These are phyloP conservation scores for Naganishia antarctica DNA, from an alignment of 768 basidiomycete species.

Conservation along the genomic window DNA sequence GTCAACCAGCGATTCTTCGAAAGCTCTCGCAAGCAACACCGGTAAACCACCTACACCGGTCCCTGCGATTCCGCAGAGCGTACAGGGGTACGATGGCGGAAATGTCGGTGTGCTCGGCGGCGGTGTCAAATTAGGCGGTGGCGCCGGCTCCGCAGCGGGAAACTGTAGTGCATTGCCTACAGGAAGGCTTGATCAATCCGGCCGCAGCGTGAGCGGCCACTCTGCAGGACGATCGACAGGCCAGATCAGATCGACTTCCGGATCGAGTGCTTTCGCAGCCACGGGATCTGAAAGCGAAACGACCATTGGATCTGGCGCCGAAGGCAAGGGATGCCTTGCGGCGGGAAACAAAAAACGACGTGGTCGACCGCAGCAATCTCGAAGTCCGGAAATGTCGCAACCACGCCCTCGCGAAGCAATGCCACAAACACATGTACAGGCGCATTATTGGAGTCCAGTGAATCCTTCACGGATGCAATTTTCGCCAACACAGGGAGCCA, in stretches of 20 bases:
- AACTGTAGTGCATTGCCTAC: neutral
- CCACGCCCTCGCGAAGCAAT: neutral
- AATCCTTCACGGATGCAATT: conserved; percentile 6
- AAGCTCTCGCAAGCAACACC: conserved; percentile 22
- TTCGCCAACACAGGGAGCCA: neutral
- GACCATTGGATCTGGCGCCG: conserved; percentile 14
- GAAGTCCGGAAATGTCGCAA: conserved; percentile 3
- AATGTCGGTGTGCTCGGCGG: conserved; percentile 51
- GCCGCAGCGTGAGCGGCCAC: conserved; percentile 9
- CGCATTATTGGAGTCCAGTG: conserved; percentile 15
- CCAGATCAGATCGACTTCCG: neutral
- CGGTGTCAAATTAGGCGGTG: conserved; percentile 49
- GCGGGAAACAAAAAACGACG: conserved; percentile 20
- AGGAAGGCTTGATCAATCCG: conserved; percentile 2
- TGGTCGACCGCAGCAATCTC: conserved; percentile 21
- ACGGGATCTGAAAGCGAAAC: conserved; percentile 15
- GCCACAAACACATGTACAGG: neutral
- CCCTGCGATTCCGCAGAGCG: conserved; percentile 23
- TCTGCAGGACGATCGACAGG: conserved; percentile 4
- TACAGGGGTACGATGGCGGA: conserved; percentile 49
- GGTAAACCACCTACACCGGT: conserved; percentile 24
- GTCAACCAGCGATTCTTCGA: conserved; percentile 15
- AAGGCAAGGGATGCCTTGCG: neutral
- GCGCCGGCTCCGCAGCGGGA: conserved; percentile 19
- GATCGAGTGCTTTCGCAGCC: conserved; percentile 1